Base-by-base conservation (phyloP, 805 yeast genomes). In the Nakazawaea siamensis region DNA sequence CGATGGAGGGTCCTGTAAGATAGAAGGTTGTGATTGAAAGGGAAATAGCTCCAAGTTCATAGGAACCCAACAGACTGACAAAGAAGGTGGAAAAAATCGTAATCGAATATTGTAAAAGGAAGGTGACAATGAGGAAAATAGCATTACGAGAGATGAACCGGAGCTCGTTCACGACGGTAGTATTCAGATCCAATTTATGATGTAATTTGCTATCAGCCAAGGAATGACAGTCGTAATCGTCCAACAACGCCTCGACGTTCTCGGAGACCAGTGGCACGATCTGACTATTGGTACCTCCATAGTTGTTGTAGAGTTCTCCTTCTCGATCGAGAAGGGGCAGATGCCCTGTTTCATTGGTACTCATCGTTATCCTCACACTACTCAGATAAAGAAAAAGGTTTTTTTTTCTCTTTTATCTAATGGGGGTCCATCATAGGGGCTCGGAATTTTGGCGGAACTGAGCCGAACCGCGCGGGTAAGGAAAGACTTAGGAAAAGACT, bases 11-110 rank as follows among this genome's bases (percentile, higher is more conserved):
- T 0, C 68, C 68, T 0, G 90, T 79, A 42, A 84, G 81, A 43
- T 80, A 80, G 1, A 85, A 81, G 1, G 92, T 82, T 87, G 83
- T 84, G 0, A 84, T 72, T 1, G 86, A 90, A 50, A 84, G 61
- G 1, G 90, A 79, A 4, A 83, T 90, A 0, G 94, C 94, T 3
- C 88, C 92, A 33, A 84, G 64, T 52, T 84, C 87, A 24, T 66
- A 68, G 31, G 80, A 82, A 24, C 95, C 95, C 34, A 83, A 55
- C 48, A 77, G 88, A n/a, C 92, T 90, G 0, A 82, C 94, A 7
- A 73, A 64, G 48, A 81, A 73, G 12, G 81, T 73, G 0, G 86
- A 76, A 1, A 79, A 78, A 17, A 80, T 73, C 1, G 79, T 68
- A 34, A 80, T 57, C 4, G 85, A 76, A 50, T 75, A 76, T 51